A percentile compares a stretch with the other conserved stretches of the same genome.
These are phyloP conservation scores for Berkeleyomyces basicola DNA, from an alignment of 2,329 filamentous ascomycete genomes.

Conservation along the genomic window DNA sequence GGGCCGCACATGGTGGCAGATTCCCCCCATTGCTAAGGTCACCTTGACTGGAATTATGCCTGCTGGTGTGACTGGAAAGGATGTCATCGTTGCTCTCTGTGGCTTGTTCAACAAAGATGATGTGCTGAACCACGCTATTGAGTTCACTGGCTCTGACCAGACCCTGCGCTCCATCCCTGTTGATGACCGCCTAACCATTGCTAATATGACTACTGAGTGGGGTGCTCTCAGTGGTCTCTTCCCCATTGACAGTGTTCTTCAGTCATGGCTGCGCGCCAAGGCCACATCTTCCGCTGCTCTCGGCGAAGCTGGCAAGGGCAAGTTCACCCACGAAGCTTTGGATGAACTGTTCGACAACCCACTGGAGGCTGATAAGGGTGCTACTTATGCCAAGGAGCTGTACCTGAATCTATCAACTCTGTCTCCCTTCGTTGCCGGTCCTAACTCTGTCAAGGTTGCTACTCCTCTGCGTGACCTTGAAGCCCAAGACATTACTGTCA, in stretches of 20 bases:
- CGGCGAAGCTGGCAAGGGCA: slow-evolving; percentile 27
- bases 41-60: slow-evolving; percentile 62
- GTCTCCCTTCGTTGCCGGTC: slow-evolving; percentile 69
- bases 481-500: slow-evolving; percentile 53
- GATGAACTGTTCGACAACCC: slow-evolving; percentile 55
- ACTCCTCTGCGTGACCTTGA: slow-evolving; percentile 63
- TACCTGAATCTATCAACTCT: slow-evolving; percentile 71
- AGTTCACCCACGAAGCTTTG: slow-evolving; percentile 56
- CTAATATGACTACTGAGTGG: slow-evolving; percentile 75
- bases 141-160: slow-evolving; percentile 67
- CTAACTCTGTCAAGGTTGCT: slow-evolving; percentile 79
- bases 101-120: slow-evolving; percentile 75
- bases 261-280: slow-evolving; percentile 59
- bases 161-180: slow-evolving; percentile 58
- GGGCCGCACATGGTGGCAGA: slow-evolving; percentile 70
- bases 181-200: slow-evolving; percentile 56
- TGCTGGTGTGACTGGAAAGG: slow-evolving; percentile 73
- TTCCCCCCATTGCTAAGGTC: slow-evolving; percentile 69
- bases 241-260: slow-evolving; percentile 58
- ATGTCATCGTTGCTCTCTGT: slow-evolving; percentile 80
- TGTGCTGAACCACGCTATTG: slow-evolving; percentile 79
- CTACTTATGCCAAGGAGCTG: slow-evolving; percentile 67
- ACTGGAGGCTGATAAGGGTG: slow-evolving; percentile 55
- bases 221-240: slow-evolving; percentile 49
- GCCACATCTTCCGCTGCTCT: slow-evolving; percentile 55